Base-by-base conservation (phyloP, 176 grass and related monocot genomes). In the Eragrostis curvula region DNA sequence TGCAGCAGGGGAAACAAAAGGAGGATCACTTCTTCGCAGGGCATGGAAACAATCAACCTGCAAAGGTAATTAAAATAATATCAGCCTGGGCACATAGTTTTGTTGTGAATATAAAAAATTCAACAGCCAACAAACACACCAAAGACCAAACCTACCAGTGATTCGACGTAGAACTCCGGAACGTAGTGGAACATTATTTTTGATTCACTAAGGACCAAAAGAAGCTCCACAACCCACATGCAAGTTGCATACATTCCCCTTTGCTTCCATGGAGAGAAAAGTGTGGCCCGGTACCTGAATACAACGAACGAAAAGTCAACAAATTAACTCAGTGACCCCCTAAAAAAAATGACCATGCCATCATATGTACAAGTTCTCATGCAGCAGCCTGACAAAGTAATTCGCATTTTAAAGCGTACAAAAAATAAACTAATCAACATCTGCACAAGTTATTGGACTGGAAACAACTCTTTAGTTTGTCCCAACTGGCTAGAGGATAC, bases 191-290 rank as follows among this genome's bases (percentile, higher is more conserved):
- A 96, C 82, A 90, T 47, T 52, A 46, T 67, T 83, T 90, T 66
- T 23, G 71, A 85, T 74, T 91, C 78, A 28, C 88, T 91, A 32
- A 96, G 80, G 63, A 93, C 94, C 83, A 96, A 90, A 53, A 96
- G 87, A 70, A 96, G 84, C 40, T 96, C 94, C 73, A 96, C 90
- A 52, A 91, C 83, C 94, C 94, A 96, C 90, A 93, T 96, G 86
- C 94, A 96, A 71, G 90, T 84, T 88, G 94, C 94, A 71, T 96
- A 96, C 94, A 96, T 93, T 87, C 94, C 94, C 74, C 94, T 93
- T 78, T 92, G 88, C 83, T 96, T 96, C 94, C 94, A 96, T 66
- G 68, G 78, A 64, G 94, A 93, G 88, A 96, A 96, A 82, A 93
- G 86, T 75, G 94, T 91, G 44, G 88, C 88, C 55, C 90, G 88